Percentiles rank a stretch among this genome's conserved stretches.
Conservation (phyloP, 805 yeast species). For the Lachancea quebecensis region DNA sequence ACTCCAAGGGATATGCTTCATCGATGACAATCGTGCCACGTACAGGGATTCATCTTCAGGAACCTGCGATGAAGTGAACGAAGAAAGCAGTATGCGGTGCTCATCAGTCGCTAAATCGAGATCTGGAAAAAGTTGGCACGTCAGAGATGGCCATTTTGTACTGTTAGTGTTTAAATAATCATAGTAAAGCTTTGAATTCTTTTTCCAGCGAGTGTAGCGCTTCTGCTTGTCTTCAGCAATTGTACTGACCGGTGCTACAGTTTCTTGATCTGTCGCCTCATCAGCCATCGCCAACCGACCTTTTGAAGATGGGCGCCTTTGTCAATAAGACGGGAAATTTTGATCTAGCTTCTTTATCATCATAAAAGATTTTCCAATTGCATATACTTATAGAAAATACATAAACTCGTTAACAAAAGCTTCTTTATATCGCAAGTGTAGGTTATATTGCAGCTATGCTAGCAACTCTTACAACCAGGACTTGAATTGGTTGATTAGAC, state of each 20-base stretch:
- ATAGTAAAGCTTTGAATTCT: constrained; percentile 70
- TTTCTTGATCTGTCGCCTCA: not conserved
- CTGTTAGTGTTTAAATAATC: constrained; percentile 65
- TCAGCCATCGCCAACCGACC: not conserved
- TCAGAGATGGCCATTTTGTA: constrained; percentile 61
- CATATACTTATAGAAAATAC: not conserved
- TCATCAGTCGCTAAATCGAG: constrained; percentile 23
- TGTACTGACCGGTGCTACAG: not conserved
- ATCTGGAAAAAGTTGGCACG: constrained; percentile 63
- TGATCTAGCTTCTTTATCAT: not conserved
- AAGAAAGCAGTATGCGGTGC: constrained; percentile 27
- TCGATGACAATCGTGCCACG: constrained; percentile 26
- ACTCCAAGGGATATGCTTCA: constrained; percentile 28
- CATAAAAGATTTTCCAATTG: not conserved
- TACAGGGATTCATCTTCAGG: constrained; percentile 31
- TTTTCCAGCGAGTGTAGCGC: constrained; percentile 55
- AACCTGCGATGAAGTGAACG: constrained; percentile 31
- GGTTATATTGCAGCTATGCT: not conserved
- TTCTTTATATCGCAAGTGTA: constrained; percentile 1
- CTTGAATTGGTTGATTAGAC: constrained; percentile 92
- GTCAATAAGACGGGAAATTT: not conserved
- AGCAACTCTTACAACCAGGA: constrained; percentile 48
- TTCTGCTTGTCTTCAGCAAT: constrained; percentile 24
- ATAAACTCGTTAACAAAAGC: constrained; percentile 1
- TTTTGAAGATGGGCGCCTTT: too few species aligned